A percentile compares a stretch with the other conserved stretches of the same genome.
These are phyloP conservation scores for Raphanus sativus DNA, from an alignment of 345 rosid genomes.

Conservation along the genomic window DNA sequence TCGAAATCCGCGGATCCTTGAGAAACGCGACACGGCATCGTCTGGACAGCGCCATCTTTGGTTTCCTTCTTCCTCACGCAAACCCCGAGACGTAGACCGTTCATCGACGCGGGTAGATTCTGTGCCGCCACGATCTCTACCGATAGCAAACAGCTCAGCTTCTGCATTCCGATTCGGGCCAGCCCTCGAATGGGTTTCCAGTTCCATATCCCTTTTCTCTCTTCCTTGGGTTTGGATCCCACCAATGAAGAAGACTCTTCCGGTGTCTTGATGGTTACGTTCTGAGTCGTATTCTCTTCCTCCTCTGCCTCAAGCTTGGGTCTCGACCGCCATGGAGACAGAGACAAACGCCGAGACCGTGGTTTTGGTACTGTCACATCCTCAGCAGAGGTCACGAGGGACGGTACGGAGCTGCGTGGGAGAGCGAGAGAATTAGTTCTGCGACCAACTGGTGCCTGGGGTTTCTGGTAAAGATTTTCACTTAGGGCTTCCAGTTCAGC, in stretches of 20 bases:
- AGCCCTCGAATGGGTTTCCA: constrained; percentile 95
- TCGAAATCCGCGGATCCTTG: constrained; percentile 92
- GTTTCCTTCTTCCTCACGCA: constrained; percentile 83
- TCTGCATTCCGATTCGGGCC: constrained; percentile 80
- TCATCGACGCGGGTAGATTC: constrained; percentile 88
- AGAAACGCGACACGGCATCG: constrained; percentile 91
- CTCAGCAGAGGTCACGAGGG: constrained; percentile 34
- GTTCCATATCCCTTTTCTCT: constrained; percentile 79
- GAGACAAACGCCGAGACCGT: constrained; percentile 69
- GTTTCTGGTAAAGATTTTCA: constrained; percentile 75
- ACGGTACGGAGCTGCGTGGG: constrained; percentile 64
- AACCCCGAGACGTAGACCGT: constrained; percentile 86
- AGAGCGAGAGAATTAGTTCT: constrained; percentile 86
- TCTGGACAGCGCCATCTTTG: constrained; percentile 78
- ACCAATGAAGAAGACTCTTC: constrained; percentile 18
- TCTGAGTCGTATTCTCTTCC: constrained; percentile 28
- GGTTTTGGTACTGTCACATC: constrained; percentile 37
- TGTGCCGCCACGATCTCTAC: constrained; percentile 83
- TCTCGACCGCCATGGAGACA: constrained; percentile 89
- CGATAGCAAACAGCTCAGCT: constrained; percentile 80
- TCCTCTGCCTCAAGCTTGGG: constrained; percentile 63
- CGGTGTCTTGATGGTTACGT: constrained; percentile 40
- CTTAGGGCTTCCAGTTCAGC: constrained; percentile 86
- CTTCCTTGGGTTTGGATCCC: constrained; percentile 27
- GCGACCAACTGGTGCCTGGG: constrained; percentile 47